Conservation (phyloP, 2,329 filamentous ascomycete species). For the Seiridium unicorne region DNA sequence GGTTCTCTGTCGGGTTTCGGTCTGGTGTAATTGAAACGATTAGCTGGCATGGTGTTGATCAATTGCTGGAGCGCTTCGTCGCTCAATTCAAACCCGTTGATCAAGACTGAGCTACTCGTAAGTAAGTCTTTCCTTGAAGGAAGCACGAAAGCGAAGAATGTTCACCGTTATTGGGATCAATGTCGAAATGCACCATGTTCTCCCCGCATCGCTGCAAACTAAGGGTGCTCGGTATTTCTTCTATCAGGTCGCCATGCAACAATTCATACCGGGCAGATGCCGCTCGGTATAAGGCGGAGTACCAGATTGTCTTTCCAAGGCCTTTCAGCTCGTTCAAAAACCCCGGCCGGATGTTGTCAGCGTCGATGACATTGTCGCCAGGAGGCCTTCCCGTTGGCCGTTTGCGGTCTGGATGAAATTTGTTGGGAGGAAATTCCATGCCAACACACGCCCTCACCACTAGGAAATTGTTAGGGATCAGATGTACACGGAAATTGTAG, state of each 20-base stretch:
- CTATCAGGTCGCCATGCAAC: background rate
- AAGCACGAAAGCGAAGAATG: background rate
- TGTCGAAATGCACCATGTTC: background rate
- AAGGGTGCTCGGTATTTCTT: background rate
- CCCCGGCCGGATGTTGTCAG: no score
- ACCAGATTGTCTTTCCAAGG: background rate
- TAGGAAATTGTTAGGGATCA: background rate
- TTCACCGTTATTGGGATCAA: background rate
- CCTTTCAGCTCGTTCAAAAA: background rate
- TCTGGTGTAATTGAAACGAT: no score
- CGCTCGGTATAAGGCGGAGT: no score
- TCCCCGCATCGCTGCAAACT: background rate
- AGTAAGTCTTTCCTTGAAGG: background rate
- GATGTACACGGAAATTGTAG: background rate
- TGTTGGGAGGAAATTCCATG: background rate
- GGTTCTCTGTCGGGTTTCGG: no score
- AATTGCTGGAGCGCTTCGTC: background rate
- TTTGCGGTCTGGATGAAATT: background rate
- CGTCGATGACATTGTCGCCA: background rate
- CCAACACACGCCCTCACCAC: background rate
- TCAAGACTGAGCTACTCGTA: background rate
- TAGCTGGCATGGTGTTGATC: background rate
- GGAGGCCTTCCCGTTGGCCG: background rate
- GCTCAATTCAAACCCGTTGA: background rate
- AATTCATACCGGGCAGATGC: background rate